A percentile compares a stretch with the other conserved stretches of the same genome.
Conservation (phyloP, 1,284 basidiomycete species). For the Peniophora sp. region DNA sequence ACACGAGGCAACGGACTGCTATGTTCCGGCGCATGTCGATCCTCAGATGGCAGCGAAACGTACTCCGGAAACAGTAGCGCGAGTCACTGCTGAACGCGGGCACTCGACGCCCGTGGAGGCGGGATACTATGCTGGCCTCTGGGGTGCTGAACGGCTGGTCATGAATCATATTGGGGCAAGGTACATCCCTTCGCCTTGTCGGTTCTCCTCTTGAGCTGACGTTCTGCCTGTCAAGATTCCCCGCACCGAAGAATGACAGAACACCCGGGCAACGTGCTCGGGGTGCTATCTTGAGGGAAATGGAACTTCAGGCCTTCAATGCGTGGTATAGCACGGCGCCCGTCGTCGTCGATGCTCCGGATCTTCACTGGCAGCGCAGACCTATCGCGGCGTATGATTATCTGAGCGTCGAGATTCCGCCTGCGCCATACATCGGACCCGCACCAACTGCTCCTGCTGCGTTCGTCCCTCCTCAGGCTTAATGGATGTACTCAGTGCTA, state of each 20-base stretch:
- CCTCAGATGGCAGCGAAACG: constrained; percentile 33
- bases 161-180: constrained; percentile 80
- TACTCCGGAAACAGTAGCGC: constrained; percentile 38
- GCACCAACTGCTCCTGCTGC: no score
- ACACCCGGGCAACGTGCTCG: constrained; percentile 27
- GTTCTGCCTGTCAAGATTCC: constrained; percentile 26
- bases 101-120: constrained; percentile 84
- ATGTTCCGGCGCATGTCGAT: constrained; percentile 53
- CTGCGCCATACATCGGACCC: background rate
- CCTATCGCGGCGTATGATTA: constrained; percentile 8
- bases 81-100: constrained; percentile 57
- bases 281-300: constrained; percentile 46
- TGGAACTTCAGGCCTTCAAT: constrained; percentile 55
- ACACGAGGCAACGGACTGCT: constrained; percentile 84
- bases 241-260: constrained; percentile 31
- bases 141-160: constrained; percentile 60
- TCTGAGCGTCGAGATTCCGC: background rate
- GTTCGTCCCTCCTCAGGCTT: no score
- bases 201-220: constrained; percentile 12
- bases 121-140: constrained; percentile 64
- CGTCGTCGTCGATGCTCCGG: background rate
- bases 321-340: constrained; percentile 39
- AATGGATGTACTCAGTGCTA: no score
- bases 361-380: background rate
- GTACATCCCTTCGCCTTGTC: constrained; percentile 28